Base-by-base conservation (phyloP, 257 asterid species). In the Verbena officinalis region DNA sequence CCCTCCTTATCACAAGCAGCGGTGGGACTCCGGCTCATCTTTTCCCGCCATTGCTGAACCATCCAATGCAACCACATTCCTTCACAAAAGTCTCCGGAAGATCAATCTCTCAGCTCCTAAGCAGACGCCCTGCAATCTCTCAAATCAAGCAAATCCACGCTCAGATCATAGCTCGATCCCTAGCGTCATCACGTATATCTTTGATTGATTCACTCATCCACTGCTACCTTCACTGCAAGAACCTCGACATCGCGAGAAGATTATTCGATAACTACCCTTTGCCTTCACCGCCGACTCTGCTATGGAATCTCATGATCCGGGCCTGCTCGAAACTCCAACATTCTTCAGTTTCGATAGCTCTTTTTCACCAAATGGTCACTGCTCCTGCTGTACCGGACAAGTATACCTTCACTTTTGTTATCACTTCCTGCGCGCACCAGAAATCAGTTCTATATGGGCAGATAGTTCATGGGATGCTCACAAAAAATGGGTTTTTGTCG, bases 301-400 rank as follows among this genome's bases (percentile, higher is more conserved):
- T 91, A 77, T 91, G 95, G 95, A 91, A 88, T 64, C 73, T 84
- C 58, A 61, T 84, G 70, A 88, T 86, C 62, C 79, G 84, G 27
- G 89, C 88, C 4, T 81, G 80, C 73, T 81, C 86, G 6, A 91
- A 86, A 74, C 27, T 75, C 49, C 80, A 20, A 22, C 33, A 64
- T 64, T 80, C 81, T 45, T 62, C 62, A 1, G 87, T 83, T 52
- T 59, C 95, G 71, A 63, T 86, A 65, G 38, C 4, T 34, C 77
- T 88, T 59, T 78, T 91, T 30, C 84, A 52, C 49, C 76, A 22
- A 55, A 81, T 88, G 91, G 49, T 83, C 54, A 30, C 45, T 38
- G n/a, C 72, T 51, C 48, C 38, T 16, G 79, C 76, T 21, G 66
- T 62, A 8, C 89, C 96, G 0, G 95, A 91, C 44, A 70, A 74